Percentiles rank a stretch among this genome's conserved stretches.
phyloP scores from a whole-genome alignment of 2,329 filamentous ascomycete genomes.

The Ascochyta lentis region DNA sequence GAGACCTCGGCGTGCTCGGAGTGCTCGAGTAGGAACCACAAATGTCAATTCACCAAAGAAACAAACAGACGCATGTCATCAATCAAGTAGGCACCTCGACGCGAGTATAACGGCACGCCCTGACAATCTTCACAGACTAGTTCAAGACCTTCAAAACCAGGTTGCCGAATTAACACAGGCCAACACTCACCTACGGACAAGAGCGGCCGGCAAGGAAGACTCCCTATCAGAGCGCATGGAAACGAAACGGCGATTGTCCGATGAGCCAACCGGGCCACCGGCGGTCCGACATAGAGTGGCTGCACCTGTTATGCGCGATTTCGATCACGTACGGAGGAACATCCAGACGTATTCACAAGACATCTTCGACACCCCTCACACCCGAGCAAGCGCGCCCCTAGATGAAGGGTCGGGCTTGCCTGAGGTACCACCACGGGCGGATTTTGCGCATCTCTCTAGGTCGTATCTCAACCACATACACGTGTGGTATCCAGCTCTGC shows the following conservation, averaged over 20 bases:
- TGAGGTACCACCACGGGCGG: conserved; percentile 71
- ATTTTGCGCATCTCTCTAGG: conserved; percentile 74
- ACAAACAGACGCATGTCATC: conserved; percentile 98
- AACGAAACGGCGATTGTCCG: conserved; percentile 55
- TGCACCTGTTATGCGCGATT: conserved; percentile 69
- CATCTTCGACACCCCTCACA: conserved; percentile 78
- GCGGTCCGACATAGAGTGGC: conserved; percentile 57
- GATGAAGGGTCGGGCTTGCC: conserved; percentile 59
- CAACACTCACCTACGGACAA: conserved; percentile 74
- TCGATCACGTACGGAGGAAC: conserved; percentile 74
- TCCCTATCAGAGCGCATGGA: conserved; percentile 51
- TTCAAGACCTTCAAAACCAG: conserved; percentile 95
- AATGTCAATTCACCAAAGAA: conserved; percentile 99
- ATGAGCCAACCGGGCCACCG: conserved; percentile 16
- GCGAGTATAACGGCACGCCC: background rate
- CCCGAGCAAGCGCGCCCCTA: conserved; percentile 57
- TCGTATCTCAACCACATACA: conserved; percentile 81
- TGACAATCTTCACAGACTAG: conserved; percentile 63
- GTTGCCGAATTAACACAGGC: conserved; percentile 80
- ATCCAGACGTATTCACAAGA: conserved; percentile 77
- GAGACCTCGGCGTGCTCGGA: conserved; percentile 96
- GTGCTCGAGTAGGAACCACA: conserved; percentile 94
- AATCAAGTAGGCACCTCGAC: conserved; percentile 72
- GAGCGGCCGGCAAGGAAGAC: conserved; percentile 60
- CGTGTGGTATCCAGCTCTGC: conserved; percentile 80